These are phyloP conservation scores for Pythium folliculosum DNA, from an alignment of 352 stramenopile genomes.

Conservation along the genomic window DNA sequence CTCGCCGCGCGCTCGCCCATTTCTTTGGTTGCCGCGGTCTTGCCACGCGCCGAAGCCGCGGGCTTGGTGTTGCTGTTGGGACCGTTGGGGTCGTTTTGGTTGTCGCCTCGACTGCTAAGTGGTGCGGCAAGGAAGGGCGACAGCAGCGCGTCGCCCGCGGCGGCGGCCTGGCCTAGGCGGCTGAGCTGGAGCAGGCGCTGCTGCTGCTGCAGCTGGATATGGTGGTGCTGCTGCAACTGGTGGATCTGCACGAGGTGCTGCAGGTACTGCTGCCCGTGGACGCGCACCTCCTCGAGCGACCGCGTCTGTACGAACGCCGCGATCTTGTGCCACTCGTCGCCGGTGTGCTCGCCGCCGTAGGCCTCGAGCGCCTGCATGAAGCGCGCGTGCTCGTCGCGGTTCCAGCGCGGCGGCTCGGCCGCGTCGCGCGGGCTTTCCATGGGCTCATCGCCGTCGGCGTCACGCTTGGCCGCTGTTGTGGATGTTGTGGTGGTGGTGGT, in stretches of 20 bases:
- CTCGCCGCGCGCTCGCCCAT: not conserved
- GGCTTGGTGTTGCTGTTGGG: constrained; percentile 25
- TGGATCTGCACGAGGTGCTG: constrained; percentile 67
- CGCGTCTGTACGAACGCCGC: constrained; percentile 68
- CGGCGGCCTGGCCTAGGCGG: constrained; percentile 2
- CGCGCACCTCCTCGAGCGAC: constrained; percentile 62
- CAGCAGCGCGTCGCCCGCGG: not conserved
- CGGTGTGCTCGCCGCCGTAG: constrained; percentile 50
- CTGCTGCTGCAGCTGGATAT: constrained; percentile 19
- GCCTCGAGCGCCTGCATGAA: constrained; percentile 84
- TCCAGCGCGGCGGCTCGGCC: constrained; percentile 37
- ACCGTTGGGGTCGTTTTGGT: constrained; percentile 41
- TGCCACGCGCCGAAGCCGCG: not conserved
- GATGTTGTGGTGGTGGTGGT: not conserved
- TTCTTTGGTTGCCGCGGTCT: not conserved
- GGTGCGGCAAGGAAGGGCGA: not conserved
- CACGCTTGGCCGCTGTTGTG: not conserved
- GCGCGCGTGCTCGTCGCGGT: constrained; percentile 66
- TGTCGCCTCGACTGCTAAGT: constrained; percentile 16
- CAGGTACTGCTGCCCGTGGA: constrained; percentile 75
- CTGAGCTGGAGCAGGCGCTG: constrained; percentile 19
- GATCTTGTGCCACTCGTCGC: constrained; percentile 75
- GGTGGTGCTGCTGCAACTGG: constrained; percentile 17
- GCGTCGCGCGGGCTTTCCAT: constrained; percentile 21
- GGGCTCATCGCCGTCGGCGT: constrained; percentile 13